Conservation (phyloP, 352 stramenopile species). For the Phytophthora nicotianae region DNA sequence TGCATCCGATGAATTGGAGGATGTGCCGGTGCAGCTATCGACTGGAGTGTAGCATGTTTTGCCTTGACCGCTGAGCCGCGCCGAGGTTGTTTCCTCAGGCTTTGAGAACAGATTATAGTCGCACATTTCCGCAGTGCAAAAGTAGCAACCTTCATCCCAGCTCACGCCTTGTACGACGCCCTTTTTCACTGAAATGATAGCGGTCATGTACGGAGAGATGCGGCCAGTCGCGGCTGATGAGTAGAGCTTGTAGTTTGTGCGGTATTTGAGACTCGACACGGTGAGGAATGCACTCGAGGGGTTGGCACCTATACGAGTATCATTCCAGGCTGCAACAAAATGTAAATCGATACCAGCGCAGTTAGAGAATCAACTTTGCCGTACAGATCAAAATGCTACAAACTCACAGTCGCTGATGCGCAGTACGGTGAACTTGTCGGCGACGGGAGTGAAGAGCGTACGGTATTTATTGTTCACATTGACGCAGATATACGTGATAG, state of each 20-base stretch:
- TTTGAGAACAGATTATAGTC: constrained; percentile 71
- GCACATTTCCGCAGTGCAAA: constrained; percentile 61
- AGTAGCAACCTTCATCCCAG: constrained; percentile 86
- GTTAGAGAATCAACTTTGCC: not conserved
- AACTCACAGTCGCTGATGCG: constrained; percentile 74
- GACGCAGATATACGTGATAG: constrained; percentile 73
- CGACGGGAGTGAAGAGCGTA: constrained; percentile 74
- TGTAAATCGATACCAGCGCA: not conserved
- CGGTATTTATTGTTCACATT: constrained; percentile 82
- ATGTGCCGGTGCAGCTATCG: constrained; percentile 32
- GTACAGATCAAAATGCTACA: not conserved
- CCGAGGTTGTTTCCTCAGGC: constrained; percentile 51
- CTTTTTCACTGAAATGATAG: constrained; percentile 83
- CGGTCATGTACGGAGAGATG: constrained; percentile 79
- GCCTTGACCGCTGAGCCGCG: constrained; percentile 50
- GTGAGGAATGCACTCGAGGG: constrained; percentile 59
- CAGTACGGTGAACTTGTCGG: constrained; percentile 80
- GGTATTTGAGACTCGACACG: constrained; percentile 68
- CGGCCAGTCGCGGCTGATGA: constrained; percentile 44
- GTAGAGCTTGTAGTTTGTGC: constrained; percentile 80
- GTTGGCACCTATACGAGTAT: constrained; percentile 61
- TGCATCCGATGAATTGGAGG: constrained; percentile 23
- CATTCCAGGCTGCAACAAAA: constrained; percentile 62
- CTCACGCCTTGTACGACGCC: constrained; percentile 76
- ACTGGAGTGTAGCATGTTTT: constrained; percentile 69